Conservation (phyloP, 2,329 filamentous ascomycete genomes). For the Aspergillus pseudonomiae region DNA sequence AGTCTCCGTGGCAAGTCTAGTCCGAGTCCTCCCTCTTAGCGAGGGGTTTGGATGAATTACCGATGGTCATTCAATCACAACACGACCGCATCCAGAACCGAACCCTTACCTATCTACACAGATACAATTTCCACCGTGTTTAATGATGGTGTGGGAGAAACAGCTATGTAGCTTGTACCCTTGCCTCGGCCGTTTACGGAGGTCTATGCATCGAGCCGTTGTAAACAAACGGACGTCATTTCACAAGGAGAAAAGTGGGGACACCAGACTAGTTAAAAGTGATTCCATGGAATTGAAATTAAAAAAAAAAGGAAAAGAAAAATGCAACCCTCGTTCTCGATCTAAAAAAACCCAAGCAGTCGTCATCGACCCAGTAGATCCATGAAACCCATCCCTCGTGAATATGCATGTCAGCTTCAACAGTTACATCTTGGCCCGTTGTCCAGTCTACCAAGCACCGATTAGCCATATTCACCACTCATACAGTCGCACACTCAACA, state of each 20-base stretch:
- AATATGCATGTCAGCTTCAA: not conserved
- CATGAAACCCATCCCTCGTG: not conserved
- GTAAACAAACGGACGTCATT: constrained; percentile 2
- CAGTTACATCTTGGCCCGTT: constrained; percentile 31
- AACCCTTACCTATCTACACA: not conserved
- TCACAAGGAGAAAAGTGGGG: not conserved
- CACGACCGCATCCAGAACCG: not conserved
- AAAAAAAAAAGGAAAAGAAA: not conserved
- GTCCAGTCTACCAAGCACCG: constrained; percentile 29
- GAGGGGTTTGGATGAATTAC: not conserved
- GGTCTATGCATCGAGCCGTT: not conserved
- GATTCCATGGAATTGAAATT: not conserved
- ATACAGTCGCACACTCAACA: not conserved
- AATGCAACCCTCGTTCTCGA: not conserved
- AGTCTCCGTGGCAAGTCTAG: not conserved
- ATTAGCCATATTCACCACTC: constrained; percentile 6
- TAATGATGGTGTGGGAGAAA: not conserved
- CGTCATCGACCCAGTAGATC: not conserved
- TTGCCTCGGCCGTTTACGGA: not conserved
- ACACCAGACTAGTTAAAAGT: not conserved
- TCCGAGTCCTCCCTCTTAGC: too few species aligned
- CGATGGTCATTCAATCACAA: not conserved
- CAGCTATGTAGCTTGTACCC: not conserved
- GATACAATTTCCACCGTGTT: not conserved
- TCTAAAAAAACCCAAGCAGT: not conserved